Evolutionary conservation across 2,329 filamentous ascomycete genomes (phyloP).

Genomic region (Claviceps paspali): DNA sequence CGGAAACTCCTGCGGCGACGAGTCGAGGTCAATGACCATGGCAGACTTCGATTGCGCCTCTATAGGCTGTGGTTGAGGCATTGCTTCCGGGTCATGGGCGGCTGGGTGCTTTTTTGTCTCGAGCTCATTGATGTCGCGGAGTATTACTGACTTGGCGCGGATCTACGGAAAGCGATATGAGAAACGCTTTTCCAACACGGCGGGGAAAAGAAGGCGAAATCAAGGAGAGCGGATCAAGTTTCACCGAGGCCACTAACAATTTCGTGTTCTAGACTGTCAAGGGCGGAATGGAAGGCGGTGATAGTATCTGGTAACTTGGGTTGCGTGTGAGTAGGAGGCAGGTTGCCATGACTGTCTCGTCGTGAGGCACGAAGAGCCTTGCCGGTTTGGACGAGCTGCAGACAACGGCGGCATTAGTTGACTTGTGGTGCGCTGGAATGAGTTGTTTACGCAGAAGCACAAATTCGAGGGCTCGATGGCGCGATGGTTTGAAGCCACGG

Average conservation of each 20-base stretch:
- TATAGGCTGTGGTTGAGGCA: slow-evolving; percentile 13
- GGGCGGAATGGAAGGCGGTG: slow-evolving; percentile 32
- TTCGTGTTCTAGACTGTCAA: slow-evolving; percentile 41
- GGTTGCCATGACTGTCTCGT: slow-evolving; percentile 27
- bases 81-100: slow-evolving; percentile 5
- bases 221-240: not conserved
- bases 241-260: slow-evolving; percentile 27
- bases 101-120: slow-evolving; percentile 14
- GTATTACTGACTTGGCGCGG: slow-evolving; percentile 37
- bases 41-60: slow-evolving; percentile 21
- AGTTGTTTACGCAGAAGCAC: not conserved
- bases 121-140: slow-evolving; percentile 34
- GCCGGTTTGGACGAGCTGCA: slow-evolving; percentile 41
- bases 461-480: not conserved
- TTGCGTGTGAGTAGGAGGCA: slow-evolving; percentile 19
- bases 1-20: slow-evolving; percentile 15
- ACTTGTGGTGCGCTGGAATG: not conserved
- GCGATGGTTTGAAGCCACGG: not conserved
- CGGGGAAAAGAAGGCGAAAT: too few relatives aligned
- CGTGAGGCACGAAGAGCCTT: slow-evolving; percentile 37
- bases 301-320: slow-evolving; percentile 32
- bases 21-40: slow-evolving; percentile 22
- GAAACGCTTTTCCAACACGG: not conserved
- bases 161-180: slow-evolving; percentile 13
- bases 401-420: not conserved